Evolutionary conservation across 257 asterid genomes (phyloP), one percentile per base, ranked within the genome.

Genomic region (Gynochthodes officinalis): DNA sequence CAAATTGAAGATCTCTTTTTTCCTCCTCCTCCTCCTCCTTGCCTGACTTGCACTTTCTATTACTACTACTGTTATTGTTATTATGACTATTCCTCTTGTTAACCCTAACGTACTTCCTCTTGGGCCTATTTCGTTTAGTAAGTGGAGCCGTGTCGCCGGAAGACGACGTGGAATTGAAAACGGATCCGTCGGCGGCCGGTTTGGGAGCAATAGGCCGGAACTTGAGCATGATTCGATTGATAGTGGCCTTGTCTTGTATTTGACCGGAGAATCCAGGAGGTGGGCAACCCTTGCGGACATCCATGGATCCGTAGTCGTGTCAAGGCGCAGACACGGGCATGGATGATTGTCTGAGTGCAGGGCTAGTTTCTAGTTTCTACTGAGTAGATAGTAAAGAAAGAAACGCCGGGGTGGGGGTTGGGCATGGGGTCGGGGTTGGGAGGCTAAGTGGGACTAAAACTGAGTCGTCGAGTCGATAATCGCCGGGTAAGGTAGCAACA

Each of bases 181-280:
- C 65, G 1, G 86, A 72, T 33, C 78, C 77, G 9, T 46, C 77
- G 37, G 78, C 18, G 19, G 54, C 54, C 55, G 88, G 88, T 73
- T 82, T 84, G 5, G 88, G 88, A 32, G 88, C 88, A 7, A 84
- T 84, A 15, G 88, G 88, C 40, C 86, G 77, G 84, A 68, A 82
- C 23, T 76, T 35, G 4, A 79, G 84, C 86, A 82, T 73, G 73
- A 79, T 79, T 70, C 76, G 64, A 19, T 79, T 75, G 49, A 82
- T 67, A 67, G 72, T 71, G 67, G 80, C 80, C 10, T 49, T 49
- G 37, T 82, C 84, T 2, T 28, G 77, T 0, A 32, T 30, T 11
- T 52, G 73, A 37, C 83, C 72, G 61, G 76, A 11, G 35, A 67
- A 40, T 33, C 73, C 40, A 32, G 63, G n/a, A 7, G 70, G n/a